phyloP scores from a whole-genome alignment of 352 stramenopile genomes.

The Globisporangium acanthophoron region DNA sequence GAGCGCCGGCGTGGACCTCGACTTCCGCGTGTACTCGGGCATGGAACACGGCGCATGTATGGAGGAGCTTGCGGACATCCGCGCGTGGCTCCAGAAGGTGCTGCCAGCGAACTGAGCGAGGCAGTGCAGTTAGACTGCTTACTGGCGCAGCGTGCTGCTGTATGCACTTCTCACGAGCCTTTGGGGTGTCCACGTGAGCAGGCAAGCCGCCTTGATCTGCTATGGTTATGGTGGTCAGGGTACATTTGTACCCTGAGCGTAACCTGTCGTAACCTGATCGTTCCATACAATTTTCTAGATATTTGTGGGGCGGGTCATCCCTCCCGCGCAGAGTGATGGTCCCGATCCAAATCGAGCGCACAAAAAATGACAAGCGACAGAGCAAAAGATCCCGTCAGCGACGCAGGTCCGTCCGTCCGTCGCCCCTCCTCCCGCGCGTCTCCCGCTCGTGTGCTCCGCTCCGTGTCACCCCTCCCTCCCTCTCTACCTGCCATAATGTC shows the following conservation, averaged over 20 bases:
- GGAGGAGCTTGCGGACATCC: constrained; percentile 66
- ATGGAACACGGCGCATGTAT: constrained; percentile 62
- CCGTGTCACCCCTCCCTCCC: not conserved
- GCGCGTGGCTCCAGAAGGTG: constrained; percentile 44
- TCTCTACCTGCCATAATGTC: not conserved
- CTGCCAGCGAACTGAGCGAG: not conserved
- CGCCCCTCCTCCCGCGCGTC: constrained; percentile 14
- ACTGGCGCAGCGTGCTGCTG: too few relatives aligned
- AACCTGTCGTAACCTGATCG: not conserved
- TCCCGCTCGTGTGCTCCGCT: too few relatives aligned
- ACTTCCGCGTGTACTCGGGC: constrained; percentile 58
- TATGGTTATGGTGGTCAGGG: not conserved
- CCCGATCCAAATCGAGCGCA: too few relatives aligned
- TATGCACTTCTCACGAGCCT: too few relatives aligned
- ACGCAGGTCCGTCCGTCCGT: constrained; percentile 16
- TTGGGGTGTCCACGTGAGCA: too few relatives aligned
- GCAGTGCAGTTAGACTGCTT: too few relatives aligned
- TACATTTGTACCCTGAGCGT: not conserved
- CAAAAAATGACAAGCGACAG: too few relatives aligned
- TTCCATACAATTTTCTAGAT: not conserved
- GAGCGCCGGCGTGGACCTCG: constrained; percentile 38
- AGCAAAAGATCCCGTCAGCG: too few relatives aligned
- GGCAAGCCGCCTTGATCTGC: too few relatives aligned
- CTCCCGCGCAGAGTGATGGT: too few relatives aligned
- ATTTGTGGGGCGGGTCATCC: too few relatives aligned